Evolutionary conservation across 2,329 filamentous ascomycete genomes (phyloP).

Genomic region (Cercospora sp.): DNA sequence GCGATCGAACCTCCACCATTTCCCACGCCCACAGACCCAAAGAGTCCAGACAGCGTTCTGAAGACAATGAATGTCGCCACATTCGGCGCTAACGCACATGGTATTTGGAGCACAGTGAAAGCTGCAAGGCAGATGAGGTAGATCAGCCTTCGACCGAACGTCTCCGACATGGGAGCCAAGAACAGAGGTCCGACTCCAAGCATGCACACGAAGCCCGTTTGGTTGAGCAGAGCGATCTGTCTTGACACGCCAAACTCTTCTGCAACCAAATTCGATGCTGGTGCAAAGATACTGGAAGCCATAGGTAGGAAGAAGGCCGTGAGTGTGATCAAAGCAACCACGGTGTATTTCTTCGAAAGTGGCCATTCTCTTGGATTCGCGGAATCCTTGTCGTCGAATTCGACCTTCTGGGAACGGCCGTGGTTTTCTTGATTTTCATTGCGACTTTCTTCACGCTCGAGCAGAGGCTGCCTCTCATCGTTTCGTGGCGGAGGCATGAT

Average conservation of each 20-base stretch:
- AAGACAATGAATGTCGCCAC: constrained; percentile 45
- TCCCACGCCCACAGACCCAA: constrained; percentile 52
- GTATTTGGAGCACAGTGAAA: constrained; percentile 50
- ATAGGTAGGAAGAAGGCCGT: constrained; percentile 23
- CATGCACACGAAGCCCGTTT: constrained; percentile 52
- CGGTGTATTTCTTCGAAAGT: constrained; percentile 15
- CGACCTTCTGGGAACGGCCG: constrained; percentile 6
- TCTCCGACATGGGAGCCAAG: constrained; percentile 50
- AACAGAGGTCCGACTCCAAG: constrained; percentile 50
- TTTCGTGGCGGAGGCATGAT: constrained; percentile 2
- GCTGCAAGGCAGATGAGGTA: constrained; percentile 46
- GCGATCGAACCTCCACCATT: constrained; percentile 53
- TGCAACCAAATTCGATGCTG: constrained; percentile 39
- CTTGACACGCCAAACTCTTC: constrained; percentile 44
- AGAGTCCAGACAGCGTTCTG: constrained; percentile 49
- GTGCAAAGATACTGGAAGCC: constrained; percentile 22
- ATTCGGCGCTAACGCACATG: constrained; percentile 49
- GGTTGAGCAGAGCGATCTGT: constrained; percentile 47
- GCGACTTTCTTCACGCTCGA: neutral
- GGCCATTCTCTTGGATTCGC: constrained; percentile 20
- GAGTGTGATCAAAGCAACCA: constrained; percentile 13
- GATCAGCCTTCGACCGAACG: constrained; percentile 47
- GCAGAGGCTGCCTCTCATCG: constrained; percentile 14
- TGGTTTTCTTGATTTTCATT: neutral
- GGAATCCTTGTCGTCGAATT: constrained; percentile 19